Conservation (phyloP, 2,329 filamentous ascomycete species). For the Daldinia sp. region DNA sequence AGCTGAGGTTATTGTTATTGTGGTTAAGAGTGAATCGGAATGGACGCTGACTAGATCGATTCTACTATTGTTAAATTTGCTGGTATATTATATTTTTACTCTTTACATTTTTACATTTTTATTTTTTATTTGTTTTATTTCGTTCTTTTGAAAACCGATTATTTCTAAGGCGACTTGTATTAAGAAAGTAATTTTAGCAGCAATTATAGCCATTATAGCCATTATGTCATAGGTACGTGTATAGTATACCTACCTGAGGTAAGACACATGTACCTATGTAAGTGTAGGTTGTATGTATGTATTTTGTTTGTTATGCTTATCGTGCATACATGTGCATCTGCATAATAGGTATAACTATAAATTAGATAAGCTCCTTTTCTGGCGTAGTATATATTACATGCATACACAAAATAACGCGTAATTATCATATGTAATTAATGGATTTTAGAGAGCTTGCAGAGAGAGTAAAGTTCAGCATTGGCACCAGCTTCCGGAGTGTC, state of each 20-base stretch:
- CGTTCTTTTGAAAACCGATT: neutral
- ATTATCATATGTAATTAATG: constrained; percentile 8
- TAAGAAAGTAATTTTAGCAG: too few relatives aligned
- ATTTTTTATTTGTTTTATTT: too few relatives aligned
- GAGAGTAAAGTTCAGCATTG: neutral
- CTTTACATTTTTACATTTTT: too few relatives aligned
- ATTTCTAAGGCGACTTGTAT: neutral
- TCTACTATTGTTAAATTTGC: neutral
- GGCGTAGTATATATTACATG: constrained; percentile 6
- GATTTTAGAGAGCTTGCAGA: neutral
- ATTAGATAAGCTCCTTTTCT: constrained; percentile 2
- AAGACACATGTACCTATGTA: too few relatives aligned
- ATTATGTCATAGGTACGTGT: neutral
- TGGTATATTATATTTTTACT: too few relatives aligned
- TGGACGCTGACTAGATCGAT: neutral
- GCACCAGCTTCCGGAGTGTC: neutral
- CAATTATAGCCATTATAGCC: neutral
- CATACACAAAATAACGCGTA: constrained; percentile 1
- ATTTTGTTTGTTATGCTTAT: neutral
- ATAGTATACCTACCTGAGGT: too few relatives aligned
- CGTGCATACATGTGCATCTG: neutral
- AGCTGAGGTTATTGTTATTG: neutral
- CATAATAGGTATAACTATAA: neutral
- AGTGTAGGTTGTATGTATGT: too few relatives aligned
- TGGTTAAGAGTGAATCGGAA: neutral